Percentiles rank a stretch among this genome's conserved stretches.
phyloP scores from a whole-genome alignment of 768 basidiomycete species.

The Auriscalpium orientale region DNA sequence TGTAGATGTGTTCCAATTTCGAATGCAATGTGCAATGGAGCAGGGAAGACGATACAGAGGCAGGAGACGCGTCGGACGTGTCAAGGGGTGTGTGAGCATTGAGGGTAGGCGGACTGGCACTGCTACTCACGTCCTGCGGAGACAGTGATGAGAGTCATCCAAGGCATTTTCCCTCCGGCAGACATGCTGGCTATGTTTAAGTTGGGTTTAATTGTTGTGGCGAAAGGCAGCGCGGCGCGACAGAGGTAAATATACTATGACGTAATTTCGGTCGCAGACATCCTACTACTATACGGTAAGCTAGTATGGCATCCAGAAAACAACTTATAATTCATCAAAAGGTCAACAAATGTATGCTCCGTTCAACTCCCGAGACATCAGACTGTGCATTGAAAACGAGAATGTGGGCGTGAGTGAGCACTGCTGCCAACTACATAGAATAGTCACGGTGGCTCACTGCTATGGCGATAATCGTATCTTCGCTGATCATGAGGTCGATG shows the following conservation, averaged over 20 bases:
- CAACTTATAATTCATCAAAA: too few relatives aligned
- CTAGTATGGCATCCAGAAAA: too few relatives aligned
- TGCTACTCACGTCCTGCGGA: conserved; percentile 21
- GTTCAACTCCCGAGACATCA: too few relatives aligned
- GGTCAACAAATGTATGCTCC: too few relatives aligned
- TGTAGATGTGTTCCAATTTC: conserved; percentile 6
- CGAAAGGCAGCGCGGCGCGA: too few relatives aligned
- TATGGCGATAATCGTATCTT: conserved; percentile 9
- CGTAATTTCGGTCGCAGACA: too few relatives aligned
- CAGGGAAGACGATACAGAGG: neutral
- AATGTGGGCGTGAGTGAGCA: too few relatives aligned
- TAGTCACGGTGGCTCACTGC: conserved; percentile 3
- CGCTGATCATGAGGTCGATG: conserved; percentile 11
- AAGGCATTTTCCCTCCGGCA: conserved; percentile 20
- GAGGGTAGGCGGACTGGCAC: neutral
- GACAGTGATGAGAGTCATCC: conserved; percentile 20
- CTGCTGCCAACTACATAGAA: too few relatives aligned
- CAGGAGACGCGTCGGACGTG: neutral
- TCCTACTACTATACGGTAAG: too few relatives aligned
- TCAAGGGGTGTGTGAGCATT: neutral
- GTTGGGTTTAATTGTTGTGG: too few relatives aligned
- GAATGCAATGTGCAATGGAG: neutral
- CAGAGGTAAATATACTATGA: too few relatives aligned
- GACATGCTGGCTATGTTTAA: conserved; percentile 12
- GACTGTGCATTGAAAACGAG: too few relatives aligned